Base-by-base conservation (phyloP, 768 basidiomycete species). In the Mycena crocata region DNA sequence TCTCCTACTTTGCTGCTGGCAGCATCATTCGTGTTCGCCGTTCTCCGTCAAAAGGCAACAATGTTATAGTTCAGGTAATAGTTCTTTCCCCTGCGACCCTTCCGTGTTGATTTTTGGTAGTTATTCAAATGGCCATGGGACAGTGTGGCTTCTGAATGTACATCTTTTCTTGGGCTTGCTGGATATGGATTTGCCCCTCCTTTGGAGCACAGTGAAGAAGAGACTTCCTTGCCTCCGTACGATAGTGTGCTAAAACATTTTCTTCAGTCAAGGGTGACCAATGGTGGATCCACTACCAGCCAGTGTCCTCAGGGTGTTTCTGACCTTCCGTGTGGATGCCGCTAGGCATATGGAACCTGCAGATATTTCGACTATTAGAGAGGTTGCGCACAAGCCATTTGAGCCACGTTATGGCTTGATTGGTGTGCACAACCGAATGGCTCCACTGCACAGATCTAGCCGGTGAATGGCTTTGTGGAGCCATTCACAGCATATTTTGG, bases 251-350 rank as follows among this genome's bases (percentile, higher is more conserved):
- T 62, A 15, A 23, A 32, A 15, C 19, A 12, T 34, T 34, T 48
- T 24, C 14, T 40, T 15, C 64, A 65, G 64, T 84, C 40, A 66
- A 69, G 32, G 83, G 83, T 15, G 5, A 66, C 14, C 72, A 82
- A 63, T 85, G 84, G 84, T 85, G 83, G 82, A 85, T 84, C 0
- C 84, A 85, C 66, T 84, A 85, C 66, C 84, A 85, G 62, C 79
- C 80, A 5, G 84, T 84, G 1, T 83, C 82, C 21, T 10, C 30
- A 63, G 62, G 62, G 62, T 7, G 54, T 57, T 28, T 17, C 62
- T 24, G 62, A 54, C n/a, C 12, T 63, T 63, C 45, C 19, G 62
- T n/a, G 56, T 64, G n/a, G 62, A 64, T 28, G 62, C 62, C 15
- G 46, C 62, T 5, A 48, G 44, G 30, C 55, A 57, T 39, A 64